A percentile compares a stretch with the other conserved stretches of the same genome.
These are phyloP conservation scores for Amaranthus palmeri DNA, from an alignment of 148 eudicot species.

Conservation along the genomic window DNA sequence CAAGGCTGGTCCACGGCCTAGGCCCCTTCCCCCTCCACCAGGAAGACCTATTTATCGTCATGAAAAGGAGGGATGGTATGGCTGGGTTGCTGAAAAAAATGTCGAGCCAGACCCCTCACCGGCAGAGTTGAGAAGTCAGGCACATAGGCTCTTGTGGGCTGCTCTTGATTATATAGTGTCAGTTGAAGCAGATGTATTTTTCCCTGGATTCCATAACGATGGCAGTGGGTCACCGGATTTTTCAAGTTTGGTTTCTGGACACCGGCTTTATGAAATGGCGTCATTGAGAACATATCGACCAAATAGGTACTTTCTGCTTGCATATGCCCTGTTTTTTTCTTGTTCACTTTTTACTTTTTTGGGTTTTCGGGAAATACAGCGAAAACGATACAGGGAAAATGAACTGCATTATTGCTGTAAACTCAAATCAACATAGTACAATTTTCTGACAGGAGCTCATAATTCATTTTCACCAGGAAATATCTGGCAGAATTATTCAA, in stretches of 20 bases:
- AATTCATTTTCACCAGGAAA: slow-evolving; percentile 48
- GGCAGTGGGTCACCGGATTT: slow-evolving; percentile 90
- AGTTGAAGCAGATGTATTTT: slow-evolving; percentile 83
- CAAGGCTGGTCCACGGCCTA: slow-evolving; percentile 93
- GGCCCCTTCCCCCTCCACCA: slow-evolving; percentile 98
- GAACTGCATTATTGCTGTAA: neutral
- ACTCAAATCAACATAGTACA: too few species aligned
- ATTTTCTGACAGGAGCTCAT: neutral
- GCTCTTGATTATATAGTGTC: slow-evolving; percentile 97
- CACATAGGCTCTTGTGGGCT: slow-evolving; percentile 81
- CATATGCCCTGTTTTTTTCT: slow-evolving; percentile 1
- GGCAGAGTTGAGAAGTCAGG: slow-evolving; percentile 50
- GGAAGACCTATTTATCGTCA: slow-evolving; percentile 81
- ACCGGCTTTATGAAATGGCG: slow-evolving; percentile 75
- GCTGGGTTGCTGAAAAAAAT: slow-evolving; percentile 85
- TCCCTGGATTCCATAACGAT: slow-evolving; percentile 89
- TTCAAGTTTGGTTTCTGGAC: slow-evolving; percentile 96
- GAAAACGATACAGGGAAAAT: neutral
- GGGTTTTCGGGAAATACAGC: neutral
- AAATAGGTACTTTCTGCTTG: slow-evolving; percentile 50
- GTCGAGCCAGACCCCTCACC: slow-evolving; percentile 71
- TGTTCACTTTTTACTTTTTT: neutral
- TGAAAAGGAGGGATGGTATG: slow-evolving; percentile 98
- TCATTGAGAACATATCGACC: slow-evolving; percentile 86
- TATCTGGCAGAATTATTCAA: slow-evolving; percentile 60